phyloP scores from a whole-genome alignment of 164 flowering plant species.

The Santalum album region DNA sequence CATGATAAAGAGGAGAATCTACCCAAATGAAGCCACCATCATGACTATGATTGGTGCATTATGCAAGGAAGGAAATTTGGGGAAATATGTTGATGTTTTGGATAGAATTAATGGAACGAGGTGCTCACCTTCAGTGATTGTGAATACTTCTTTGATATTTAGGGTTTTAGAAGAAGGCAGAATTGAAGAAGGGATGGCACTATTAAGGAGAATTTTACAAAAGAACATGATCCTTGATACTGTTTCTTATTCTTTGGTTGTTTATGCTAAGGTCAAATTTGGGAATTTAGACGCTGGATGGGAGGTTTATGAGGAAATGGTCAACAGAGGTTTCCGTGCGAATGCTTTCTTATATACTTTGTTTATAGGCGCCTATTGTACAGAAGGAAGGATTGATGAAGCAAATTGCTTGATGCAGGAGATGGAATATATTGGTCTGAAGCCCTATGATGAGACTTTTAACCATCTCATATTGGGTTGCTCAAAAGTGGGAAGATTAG shows the following conservation, averaged over 20 bases:
- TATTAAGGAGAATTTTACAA: conserved; percentile 64
- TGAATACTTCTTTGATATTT: conserved; percentile 51
- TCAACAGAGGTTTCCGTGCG: conserved; percentile 52
- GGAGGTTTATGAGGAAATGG: conserved; percentile 57
- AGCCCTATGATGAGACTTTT: conserved; percentile 62
- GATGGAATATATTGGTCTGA: conserved; percentile 46
- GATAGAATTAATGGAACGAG: conserved; percentile 61
- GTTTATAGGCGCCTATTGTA: conserved; percentile 47
- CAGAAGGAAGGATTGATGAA: conserved; percentile 38
- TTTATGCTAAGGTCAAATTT: conserved; percentile 37
- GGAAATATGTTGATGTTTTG: conserved; percentile 35
- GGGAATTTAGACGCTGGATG: conserved; percentile 36
- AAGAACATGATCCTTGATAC: conserved; percentile 64
- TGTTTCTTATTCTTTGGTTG: conserved; percentile 51
- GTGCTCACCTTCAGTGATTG: conserved; percentile 56
- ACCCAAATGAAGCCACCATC: conserved; percentile 54
- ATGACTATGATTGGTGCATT: conserved; percentile 46
- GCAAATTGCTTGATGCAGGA: conserved; percentile 45
- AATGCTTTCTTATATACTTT: conserved; percentile 60
- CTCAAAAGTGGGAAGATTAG: conserved; percentile 29
- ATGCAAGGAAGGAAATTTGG: conserved; percentile 74
- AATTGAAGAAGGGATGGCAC: conserved; percentile 41
- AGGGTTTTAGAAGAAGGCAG: conserved; percentile 51
- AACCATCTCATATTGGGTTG: conserved; percentile 54
- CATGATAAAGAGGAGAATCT: conserved; percentile 48